Evolutionary conservation across 192 early-diverging fungal species (phyloP).

Genomic region (Globomyces pollinis-pini): DNA sequence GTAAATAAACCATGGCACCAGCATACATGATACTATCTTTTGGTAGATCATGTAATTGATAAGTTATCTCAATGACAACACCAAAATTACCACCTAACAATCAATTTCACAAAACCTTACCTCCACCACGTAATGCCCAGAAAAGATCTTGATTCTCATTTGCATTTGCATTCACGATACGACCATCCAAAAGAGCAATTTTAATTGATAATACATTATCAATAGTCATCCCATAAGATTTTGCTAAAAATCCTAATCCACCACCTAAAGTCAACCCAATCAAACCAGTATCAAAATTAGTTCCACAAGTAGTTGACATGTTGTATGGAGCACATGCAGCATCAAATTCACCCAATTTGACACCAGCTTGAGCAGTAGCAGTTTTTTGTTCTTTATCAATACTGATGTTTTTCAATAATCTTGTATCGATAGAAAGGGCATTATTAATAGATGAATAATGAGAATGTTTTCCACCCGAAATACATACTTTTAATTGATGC

Average conservation of each 20-base stretch:
- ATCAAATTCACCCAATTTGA: slow-evolving; percentile 6
- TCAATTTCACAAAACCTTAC: slow-evolving; percentile 22
- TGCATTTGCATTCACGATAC: slow-evolving; percentile 27
- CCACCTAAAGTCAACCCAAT: slow-evolving; percentile 28
- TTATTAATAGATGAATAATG: background rate
- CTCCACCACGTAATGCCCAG: slow-evolving; percentile 54
- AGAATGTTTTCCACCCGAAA: background rate
- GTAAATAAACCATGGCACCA: background rate
- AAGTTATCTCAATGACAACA: slow-evolving; percentile 14
- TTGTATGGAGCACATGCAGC: background rate
- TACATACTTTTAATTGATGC: background rate
- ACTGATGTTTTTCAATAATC: background rate
- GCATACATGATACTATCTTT: too few species aligned
- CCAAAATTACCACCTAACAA: slow-evolving; percentile 20
- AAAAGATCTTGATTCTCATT: slow-evolving; percentile 47
- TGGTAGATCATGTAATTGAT: background rate
- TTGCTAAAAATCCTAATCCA: slow-evolving; percentile 41
- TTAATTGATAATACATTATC: slow-evolving; percentile 40
- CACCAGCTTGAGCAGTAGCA: background rate
- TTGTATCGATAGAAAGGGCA: background rate
- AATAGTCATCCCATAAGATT: slow-evolving; percentile 45
- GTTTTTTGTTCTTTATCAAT: background rate
- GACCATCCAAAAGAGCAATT: slow-evolving; percentile 39
- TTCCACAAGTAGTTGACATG: background rate
- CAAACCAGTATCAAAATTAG: slow-evolving; percentile 5